Evolutionary conservation across 257 asterid species (phyloP), one percentile per base, ranked within the genome.

Genomic region (Solanum ahanhuiri): DNA sequence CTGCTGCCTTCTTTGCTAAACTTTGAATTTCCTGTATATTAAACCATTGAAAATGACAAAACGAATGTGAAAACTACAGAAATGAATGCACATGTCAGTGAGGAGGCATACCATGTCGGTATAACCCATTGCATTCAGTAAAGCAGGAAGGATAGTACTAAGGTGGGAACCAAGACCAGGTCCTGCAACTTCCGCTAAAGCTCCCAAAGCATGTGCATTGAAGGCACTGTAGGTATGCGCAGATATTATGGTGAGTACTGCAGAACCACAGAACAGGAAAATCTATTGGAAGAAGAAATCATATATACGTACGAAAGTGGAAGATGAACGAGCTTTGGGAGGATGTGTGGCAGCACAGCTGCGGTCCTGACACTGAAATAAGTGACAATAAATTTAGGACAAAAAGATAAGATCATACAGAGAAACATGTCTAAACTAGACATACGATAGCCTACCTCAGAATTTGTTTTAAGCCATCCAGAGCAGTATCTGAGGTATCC

Each of bases 181-280:
- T 83, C 99, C 99, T 31, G 99, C 99, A 91, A 95, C 99, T 87
- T 94, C 98, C 18, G 99, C 99, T 73, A 97, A 89, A 88, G 99
- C 99, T 90, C 98, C 99, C 92, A 97, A 90, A 88, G 99, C 99
- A 92, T 97, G 99, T 14, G 99, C 99, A 87, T 97, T 95, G 93
- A 94, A 95, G 31, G 98, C 97, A 57, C 99, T 97, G 93, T 82
- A 88, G 85, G 87, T 33, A 88, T 76, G 87, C 22, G 77, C 83
- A 89, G 88, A 67, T 48, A 86, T 70, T 72, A 64, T 12, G 54
- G 86, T 86, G 82, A 88, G 73, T 34, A 85, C 70, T 63, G 70
- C 35, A 88, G 9, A 15, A 17, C 67, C 51, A 83, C 54, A 67
- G 82, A 34, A 73, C 25, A 70, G n/a, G n/a, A 58, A 66, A 88